Evolutionary conservation across 1,139 yeast species (phyloP), one percentile per base, ranked within the genome.

Genomic region (Pneumocystis carinii): DNA sequence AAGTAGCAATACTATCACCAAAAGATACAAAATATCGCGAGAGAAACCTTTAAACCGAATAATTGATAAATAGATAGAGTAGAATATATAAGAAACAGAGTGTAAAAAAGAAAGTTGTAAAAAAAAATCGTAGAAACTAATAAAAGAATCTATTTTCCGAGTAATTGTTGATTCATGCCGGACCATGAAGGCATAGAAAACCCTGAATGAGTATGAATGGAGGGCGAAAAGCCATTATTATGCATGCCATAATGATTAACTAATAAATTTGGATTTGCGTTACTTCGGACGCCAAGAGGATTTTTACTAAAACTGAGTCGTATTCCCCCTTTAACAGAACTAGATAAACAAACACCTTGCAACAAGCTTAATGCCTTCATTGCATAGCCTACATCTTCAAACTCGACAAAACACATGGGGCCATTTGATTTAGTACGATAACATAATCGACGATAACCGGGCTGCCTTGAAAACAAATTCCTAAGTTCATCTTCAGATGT

Each of bases 361-460:
- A 92, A 77, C 74, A 90, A 96, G 48, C 95, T 96, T 67, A 92
- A 79, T 0, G 97, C 97, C 69, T 90, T 79, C 0, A 97, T 90
- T 2, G 98, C 98, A 74, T 83, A 88, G 1, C 87, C 85, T 62
- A 92, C 96, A 73, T 90, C 97, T 70, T 92, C 97, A 77, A 92
- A 92, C 76, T 92, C 98, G 64, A 92, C 98, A 79, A 92, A 92
- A 75, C 98, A 92, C 97, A 92, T 92, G 63, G 98, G 98, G 1
- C 98, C 98, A 67, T 77, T 77, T 63, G 76, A 76, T 71, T 77
- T 77, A 59, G 79, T 77, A 69, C 97, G 81, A 78, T 92, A 92
- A 53, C 96, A 87, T 64, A 92, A 79, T 64, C 98, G 79, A 72
- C 95, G 85, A 77, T 92, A 92, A 1, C 98, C 98, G 66, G 86